phyloP scores from a whole-genome alignment of 345 rosid genomes.

The Eucalyptus erythrocorys region DNA sequence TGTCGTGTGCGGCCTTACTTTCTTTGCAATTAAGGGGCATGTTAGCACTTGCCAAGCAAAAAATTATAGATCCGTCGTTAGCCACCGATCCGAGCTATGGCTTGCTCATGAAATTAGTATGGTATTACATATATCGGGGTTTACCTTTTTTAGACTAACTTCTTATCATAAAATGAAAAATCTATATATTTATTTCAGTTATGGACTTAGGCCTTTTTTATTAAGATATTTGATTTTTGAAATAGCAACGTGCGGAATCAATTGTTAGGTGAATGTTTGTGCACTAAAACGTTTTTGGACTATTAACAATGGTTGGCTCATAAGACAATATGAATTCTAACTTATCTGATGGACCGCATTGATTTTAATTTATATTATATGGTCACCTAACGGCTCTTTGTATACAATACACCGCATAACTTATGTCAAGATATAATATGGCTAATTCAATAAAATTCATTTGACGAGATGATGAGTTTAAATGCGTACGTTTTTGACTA shows the following conservation, averaged over 20 bases:
- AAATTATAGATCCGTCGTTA: too few species aligned
- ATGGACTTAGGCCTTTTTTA: background rate
- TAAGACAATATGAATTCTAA: background rate
- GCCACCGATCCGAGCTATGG: too few species aligned
- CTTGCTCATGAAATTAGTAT: too few species aligned
- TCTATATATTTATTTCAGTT: too few species aligned
- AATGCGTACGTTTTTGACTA: too few species aligned
- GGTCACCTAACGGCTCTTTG: background rate
- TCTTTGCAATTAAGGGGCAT: too few species aligned
- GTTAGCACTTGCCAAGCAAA: too few species aligned
- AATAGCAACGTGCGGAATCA: background rate
- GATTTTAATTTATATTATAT: background rate
- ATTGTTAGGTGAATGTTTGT: background rate
- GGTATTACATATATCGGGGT: too few species aligned
- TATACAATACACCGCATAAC: background rate
- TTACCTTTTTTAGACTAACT: too few species aligned
- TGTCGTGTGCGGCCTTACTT: fast-evolving
- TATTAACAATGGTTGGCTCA: background rate
- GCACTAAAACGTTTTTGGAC: background rate
- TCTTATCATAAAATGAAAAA: too few species aligned
- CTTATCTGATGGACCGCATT: background rate
- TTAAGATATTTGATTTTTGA: background rate
- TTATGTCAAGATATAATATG: background rate
- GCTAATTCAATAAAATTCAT: background rate
- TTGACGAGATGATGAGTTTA: too few species aligned